phyloP scores from a whole-genome alignment of 805 yeast species.

The Komagataella phaffii region DNA sequence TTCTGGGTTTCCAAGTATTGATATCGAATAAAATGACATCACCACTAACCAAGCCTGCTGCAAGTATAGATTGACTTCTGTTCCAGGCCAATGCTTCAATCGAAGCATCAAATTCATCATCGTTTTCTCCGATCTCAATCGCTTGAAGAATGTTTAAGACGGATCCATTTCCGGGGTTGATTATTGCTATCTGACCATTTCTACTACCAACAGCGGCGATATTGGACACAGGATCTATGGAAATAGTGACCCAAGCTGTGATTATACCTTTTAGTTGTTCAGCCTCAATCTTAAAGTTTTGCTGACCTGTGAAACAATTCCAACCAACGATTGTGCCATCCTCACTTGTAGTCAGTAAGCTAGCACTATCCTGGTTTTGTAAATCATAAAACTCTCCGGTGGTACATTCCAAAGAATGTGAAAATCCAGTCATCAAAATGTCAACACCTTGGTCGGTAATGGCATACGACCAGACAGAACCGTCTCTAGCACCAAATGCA shows the following conservation, averaged over 20 bases:
- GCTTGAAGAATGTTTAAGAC: slow-evolving; percentile 55
- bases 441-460: slow-evolving; percentile 45
- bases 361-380: slow-evolving; percentile 41
- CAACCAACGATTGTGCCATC: slow-evolving; percentile 82
- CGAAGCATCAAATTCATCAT: slow-evolving; percentile 51
- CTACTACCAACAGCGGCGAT: slow-evolving; percentile 73
- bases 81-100: slow-evolving; percentile 75
- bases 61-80: slow-evolving; percentile 47
- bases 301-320: slow-evolving; percentile 74
- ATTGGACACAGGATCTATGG: slow-evolving; percentile 30
- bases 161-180: slow-evolving; percentile 65
- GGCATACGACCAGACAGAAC: slow-evolving; percentile 89
- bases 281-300: slow-evolving; percentile 52
- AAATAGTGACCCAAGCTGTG: slow-evolving; percentile 82
- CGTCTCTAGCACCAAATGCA: slow-evolving; percentile 88
- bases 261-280: slow-evolving; percentile 57
- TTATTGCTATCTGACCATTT: slow-evolving; percentile 74
- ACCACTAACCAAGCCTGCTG: slow-evolving; percentile 85
- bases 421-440: slow-evolving; percentile 65
- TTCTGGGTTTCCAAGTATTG: slow-evolving; percentile 77
- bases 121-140: slow-evolving; percentile 39
- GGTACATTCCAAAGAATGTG: slow-evolving; percentile 72
- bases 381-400: slow-evolving; percentile 62
- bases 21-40: slow-evolving; percentile 73
- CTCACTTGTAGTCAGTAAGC: slow-evolving; percentile 65